A percentile compares a stretch with the other conserved stretches of the same genome.
These are phyloP conservation scores for Thalia dealbata DNA, from an alignment of 176 grass and related monocot genomes.

Conservation along the genomic window DNA sequence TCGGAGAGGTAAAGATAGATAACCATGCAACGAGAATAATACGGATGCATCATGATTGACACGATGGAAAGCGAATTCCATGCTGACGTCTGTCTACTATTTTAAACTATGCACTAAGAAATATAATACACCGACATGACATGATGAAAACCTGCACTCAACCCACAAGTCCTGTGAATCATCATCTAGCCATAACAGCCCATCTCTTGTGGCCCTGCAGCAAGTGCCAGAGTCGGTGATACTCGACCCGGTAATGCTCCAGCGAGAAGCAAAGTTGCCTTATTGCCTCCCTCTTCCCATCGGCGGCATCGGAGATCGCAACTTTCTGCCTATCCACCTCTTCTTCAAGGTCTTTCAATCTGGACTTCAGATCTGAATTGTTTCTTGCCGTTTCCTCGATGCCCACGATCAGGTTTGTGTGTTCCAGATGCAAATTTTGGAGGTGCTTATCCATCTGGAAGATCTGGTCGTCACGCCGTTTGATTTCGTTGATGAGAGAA, in stretches of 20 bases:
- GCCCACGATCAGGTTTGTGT: conserved; percentile 49
- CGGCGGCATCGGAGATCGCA: conserved; percentile 43
- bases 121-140: too few relatives aligned
- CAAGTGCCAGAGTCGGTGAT: conserved; percentile 55
- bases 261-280: conserved; percentile 93
- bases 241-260: conserved; percentile 81
- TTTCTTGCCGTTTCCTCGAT: conserved; percentile 17
- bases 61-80: too few relatives aligned
- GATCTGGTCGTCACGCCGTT: conserved; percentile 36
- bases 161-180: background rate
- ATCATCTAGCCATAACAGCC: conserved; percentile 35
- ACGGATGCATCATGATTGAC: too few relatives aligned
- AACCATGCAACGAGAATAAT: too few relatives aligned
- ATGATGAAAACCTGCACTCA: background rate
- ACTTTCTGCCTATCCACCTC: conserved; percentile 60
- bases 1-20: too few relatives aligned
- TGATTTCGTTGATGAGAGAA: conserved; percentile 22
- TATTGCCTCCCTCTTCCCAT: conserved; percentile 81
- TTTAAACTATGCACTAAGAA: too few relatives aligned
- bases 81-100: too few relatives aligned
- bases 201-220: conserved; percentile 60
- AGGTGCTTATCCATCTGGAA: conserved; percentile 37
- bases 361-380: conserved; percentile 11
- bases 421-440: conserved; percentile 60
- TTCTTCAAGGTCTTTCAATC: conserved; percentile 49